These are phyloP conservation scores for Saccharomycopsis babjevae DNA, from an alignment of 805 yeast genomes.

Conservation along the genomic window DNA sequence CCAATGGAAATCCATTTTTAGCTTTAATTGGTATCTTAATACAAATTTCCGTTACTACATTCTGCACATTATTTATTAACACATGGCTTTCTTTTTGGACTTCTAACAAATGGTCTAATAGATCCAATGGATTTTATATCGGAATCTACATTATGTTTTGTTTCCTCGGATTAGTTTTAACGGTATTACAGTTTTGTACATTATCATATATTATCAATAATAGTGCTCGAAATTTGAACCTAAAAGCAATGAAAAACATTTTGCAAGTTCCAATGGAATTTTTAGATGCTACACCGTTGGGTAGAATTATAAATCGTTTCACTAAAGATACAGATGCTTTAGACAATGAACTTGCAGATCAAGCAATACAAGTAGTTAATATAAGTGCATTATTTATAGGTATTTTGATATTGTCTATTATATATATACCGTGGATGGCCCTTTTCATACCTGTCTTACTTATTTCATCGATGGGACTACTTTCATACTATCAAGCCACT, in stretches of 20 bases:
- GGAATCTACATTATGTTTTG: too few relatives aligned
- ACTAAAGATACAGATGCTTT: conserved; percentile 78
- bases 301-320: conserved; percentile 75
- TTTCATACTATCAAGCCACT: conserved; percentile 55
- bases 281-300: conserved; percentile 84
- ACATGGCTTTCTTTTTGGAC: too few relatives aligned
- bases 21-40: too few relatives aligned
- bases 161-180: too few relatives aligned
- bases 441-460: conserved; percentile 52
- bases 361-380: conserved; percentile 47
- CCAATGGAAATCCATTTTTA: too few relatives aligned
- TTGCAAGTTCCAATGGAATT: conserved; percentile 75
- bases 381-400: conserved; percentile 47
- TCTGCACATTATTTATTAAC: too few relatives aligned
- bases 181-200: too few relatives aligned
- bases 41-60: too few relatives aligned
- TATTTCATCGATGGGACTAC: conserved; percentile 36
- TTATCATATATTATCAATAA: too few relatives aligned
- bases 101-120: too few relatives aligned
- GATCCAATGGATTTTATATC: too few relatives aligned
- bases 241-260: conserved; percentile 46
- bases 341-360: conserved; percentile 70
- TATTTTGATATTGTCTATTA: conserved; percentile 51
- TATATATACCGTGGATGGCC: conserved; percentile 71
- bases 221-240: conserved; percentile 58